These are phyloP conservation scores for Amylocystis lapponica DNA, from an alignment of 768 basidiomycete genomes.

Conservation along the genomic window DNA sequence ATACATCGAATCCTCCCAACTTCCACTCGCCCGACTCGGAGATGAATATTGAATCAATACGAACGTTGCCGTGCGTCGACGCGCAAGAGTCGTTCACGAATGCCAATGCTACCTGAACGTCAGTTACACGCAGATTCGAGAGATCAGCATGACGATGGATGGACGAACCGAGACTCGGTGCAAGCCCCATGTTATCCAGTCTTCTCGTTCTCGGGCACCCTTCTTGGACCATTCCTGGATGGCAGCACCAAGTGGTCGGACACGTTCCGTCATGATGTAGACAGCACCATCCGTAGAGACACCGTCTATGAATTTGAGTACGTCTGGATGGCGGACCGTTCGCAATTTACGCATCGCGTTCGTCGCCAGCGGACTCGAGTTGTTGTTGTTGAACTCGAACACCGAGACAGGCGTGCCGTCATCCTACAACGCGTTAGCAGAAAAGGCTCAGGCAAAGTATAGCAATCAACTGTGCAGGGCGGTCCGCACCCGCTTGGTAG, in stretches of 20 bases:
- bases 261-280: conserved; percentile 93
- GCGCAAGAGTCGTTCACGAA: conserved; percentile 84
- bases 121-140: conserved; percentile 2
- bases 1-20: conserved; percentile 87
- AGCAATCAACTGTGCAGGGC: too few relatives aligned
- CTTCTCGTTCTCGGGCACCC: conserved; percentile 61
- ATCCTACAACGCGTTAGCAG: conserved; percentile 49
- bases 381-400: conserved; percentile 84
- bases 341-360: conserved; percentile 89
- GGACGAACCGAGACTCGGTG: conserved; percentile 81
- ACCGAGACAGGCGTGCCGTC: conserved; percentile 82
- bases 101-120: conserved; percentile 68
- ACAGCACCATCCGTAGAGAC: conserved; percentile 84
- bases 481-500: conserved; percentile 68
- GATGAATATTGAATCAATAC: conserved; percentile 76
- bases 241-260: conserved; percentile 63
- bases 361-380: conserved; percentile 69
- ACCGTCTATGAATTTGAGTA: conserved; percentile 92
- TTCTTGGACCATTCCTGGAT: conserved; percentile 61
- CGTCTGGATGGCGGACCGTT: conserved; percentile 90
- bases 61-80: conserved; percentile 80
- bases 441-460: background rate
- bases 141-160: conserved; percentile 1
- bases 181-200: conserved; percentile 92
- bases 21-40: conserved; percentile 97